phyloP scores from a whole-genome alignment of 2,329 filamentous ascomycete genomes.

The Aspergillus sclerotialis region DNA sequence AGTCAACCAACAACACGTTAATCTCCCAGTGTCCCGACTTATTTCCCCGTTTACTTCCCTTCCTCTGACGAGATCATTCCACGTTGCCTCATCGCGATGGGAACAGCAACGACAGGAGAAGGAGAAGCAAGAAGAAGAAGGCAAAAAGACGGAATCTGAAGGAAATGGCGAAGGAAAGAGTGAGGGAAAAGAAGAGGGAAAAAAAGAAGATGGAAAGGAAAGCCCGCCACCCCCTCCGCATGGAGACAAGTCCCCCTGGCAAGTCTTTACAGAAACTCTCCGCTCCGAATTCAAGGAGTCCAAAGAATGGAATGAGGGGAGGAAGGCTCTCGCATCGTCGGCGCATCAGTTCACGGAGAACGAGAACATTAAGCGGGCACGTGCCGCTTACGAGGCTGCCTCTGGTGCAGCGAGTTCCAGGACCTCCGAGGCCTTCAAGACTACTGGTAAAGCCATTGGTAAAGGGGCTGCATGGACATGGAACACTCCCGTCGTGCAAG shows the following conservation, averaged over 20 bases:
- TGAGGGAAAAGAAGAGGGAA: constrained; percentile 42
- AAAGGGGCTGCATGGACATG: constrained; percentile 94
- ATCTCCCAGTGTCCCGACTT: constrained; percentile 20
- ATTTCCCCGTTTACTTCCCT: constrained; percentile 29
- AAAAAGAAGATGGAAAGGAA: constrained; percentile 55
- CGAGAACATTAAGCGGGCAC: constrained; percentile 77
- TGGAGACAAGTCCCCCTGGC: constrained; percentile 96
- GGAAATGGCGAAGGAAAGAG: constrained; percentile 41
- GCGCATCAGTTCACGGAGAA: constrained; percentile 91
- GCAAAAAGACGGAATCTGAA: constrained; percentile 24
- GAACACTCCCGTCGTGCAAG: constrained; percentile 91
- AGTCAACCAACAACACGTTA: constrained; percentile 29
- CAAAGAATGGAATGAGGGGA: constrained; percentile 98
- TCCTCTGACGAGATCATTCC: constrained; percentile 31
- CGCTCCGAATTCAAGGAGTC: constrained; percentile 89
- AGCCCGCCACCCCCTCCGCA: constrained; percentile 86
- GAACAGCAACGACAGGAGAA: constrained; percentile 33
- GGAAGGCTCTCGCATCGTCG: constrained; percentile 82
- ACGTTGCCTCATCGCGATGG: constrained; percentile 24
- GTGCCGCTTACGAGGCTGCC: constrained; percentile 79
- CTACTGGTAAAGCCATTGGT: constrained; percentile 77
- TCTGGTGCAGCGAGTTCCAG: constrained; percentile 74
- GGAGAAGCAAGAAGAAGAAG: constrained; percentile 34
- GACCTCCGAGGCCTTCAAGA: constrained; percentile 73
- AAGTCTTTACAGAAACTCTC: constrained; percentile 97